Base-by-base conservation (phyloP, 2,329 filamentous ascomycete species). In the Beauveria sp. region DNA sequence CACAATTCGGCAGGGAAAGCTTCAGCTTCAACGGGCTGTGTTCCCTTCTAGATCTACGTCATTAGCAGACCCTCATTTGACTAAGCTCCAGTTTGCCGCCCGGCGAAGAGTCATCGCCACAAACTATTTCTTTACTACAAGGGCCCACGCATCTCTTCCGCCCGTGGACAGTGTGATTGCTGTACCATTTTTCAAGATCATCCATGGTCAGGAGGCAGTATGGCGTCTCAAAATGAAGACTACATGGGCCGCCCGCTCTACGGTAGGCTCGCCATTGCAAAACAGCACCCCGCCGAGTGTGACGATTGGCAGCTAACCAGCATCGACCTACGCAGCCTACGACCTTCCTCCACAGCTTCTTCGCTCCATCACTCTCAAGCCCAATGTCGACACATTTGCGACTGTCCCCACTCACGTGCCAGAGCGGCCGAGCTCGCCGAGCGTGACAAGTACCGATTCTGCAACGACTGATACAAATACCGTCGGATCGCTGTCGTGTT, bases 291-390 rank as follows among this genome's bases (percentile, higher is more conserved):
- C 28, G 40, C 43, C 28, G 34, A 60, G 38, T 24, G 38, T 48
- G 34, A 61, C 58, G 24, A 24, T 53, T 38, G 63, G 48, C 54
- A 57, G 24, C 67, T 70, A 31, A 70, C 63, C 34, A 42, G 28
- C 14, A 8, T 50, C 20, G 22, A 42, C 56, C 40, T 26, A 34
- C 34, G 12, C 14, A 92, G 89, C 93, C 62, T 97, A 93, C 74
- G 88, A 96, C 72, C 83, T 97, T 26, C 91, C 91, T 0, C 78
- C 82, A 63, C 85, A 92, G 71, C 82, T 96, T 52, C 79, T 96
- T 42, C 78, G 80, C 58, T 88, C 85, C 3, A 79, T 96, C 66
- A 80, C 83, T 10, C 79, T 79, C 18, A 76, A 77, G 60, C 62
- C 69, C 43, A 72, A 75, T 52, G 60, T 67, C 31, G 71, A 75